phyloP scores from a whole-genome alignment of 2,329 filamentous ascomycete genomes.

The Pseudocercospora fuligena region DNA sequence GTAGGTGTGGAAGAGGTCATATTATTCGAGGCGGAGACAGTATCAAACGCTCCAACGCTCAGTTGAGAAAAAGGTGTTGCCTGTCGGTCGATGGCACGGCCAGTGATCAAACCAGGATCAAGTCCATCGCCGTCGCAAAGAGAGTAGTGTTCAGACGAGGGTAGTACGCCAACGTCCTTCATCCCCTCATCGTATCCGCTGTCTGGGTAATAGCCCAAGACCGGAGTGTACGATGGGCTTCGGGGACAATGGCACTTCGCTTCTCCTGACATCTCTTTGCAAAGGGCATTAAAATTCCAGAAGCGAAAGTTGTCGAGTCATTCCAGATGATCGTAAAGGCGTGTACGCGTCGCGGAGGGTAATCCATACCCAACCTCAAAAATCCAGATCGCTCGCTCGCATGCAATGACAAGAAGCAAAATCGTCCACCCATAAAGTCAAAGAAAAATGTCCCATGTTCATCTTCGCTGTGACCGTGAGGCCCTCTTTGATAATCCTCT shows the following conservation, averaged over 20 bases:
- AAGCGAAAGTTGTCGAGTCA: conserved; percentile 23
- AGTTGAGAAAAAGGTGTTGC: conserved; percentile 20
- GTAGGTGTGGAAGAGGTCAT: conserved; percentile 24
- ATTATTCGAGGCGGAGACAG: conserved; percentile 30
- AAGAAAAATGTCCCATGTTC: not conserved
- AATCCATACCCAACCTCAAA: conserved; percentile 6
- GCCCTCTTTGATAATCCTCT: conserved; percentile 18
- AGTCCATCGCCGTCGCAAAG: conserved; percentile 24
- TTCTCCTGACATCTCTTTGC: not conserved
- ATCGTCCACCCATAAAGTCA: not conserved
- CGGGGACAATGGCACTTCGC: conserved; percentile 10
- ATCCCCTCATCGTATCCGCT: conserved; percentile 32
- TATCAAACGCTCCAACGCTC: conserved; percentile 29
- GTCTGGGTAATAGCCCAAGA: conserved; percentile 26
- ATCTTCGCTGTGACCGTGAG: conserved; percentile 17
- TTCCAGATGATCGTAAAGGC: conserved; percentile 27
- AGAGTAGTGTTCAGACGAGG: not conserved
- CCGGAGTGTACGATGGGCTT: conserved; percentile 33
- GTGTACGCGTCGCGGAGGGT: conserved; percentile 24
- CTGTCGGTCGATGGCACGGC: conserved; percentile 22
- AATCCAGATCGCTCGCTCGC: conserved; percentile 17
- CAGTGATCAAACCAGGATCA: conserved; percentile 26
- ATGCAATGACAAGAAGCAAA: conserved; percentile 17
- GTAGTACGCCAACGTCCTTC: conserved; percentile 16
- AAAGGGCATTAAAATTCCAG: conserved; percentile 22